phyloP scores from a whole-genome alignment of 208 protist species.

The Kentomonas sorsogonicus region DNA sequence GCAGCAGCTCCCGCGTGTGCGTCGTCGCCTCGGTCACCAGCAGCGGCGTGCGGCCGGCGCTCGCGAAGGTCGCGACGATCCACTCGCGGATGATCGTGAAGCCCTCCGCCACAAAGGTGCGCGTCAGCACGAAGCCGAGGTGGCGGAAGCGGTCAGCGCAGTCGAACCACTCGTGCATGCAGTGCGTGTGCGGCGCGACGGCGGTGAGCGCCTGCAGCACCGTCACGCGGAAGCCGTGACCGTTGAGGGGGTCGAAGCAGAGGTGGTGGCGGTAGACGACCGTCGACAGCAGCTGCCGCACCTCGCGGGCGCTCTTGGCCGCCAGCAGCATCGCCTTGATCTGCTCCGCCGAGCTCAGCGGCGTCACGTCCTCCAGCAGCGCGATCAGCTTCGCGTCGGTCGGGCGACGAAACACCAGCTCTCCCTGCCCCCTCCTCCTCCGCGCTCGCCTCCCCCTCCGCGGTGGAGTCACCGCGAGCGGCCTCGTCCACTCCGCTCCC shows the following conservation, averaged over 20 bases:
- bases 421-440: background rate
- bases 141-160: constrained; percentile 57
- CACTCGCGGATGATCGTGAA: constrained; percentile 72
- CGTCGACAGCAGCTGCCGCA: constrained; percentile 67
- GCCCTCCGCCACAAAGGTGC: constrained; percentile 78
- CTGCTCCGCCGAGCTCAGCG: constrained; percentile 35
- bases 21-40: constrained; percentile 65
- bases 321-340: constrained; percentile 55
- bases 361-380: constrained; percentile 41
- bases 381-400: constrained; percentile 28
- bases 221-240: constrained; percentile 74
- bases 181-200: constrained; percentile 39
- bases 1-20: constrained; percentile 65
- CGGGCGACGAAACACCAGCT: constrained; percentile 8
- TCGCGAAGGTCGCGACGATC: constrained; percentile 53
- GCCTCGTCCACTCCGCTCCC: background rate
- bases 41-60: constrained; percentile 50
- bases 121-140: constrained; percentile 73
- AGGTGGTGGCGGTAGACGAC: constrained; percentile 69
- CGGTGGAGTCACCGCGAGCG: background rate
- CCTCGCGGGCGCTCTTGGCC: constrained; percentile 62
- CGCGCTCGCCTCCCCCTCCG: background rate
- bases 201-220: constrained; percentile 65
- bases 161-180: constrained; percentile 78
- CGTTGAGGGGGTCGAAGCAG: constrained; percentile 75